Evolutionary conservation across 1,284 basidiomycete genomes (phyloP).

Genomic region (Trichosporon ovoides): DNA sequence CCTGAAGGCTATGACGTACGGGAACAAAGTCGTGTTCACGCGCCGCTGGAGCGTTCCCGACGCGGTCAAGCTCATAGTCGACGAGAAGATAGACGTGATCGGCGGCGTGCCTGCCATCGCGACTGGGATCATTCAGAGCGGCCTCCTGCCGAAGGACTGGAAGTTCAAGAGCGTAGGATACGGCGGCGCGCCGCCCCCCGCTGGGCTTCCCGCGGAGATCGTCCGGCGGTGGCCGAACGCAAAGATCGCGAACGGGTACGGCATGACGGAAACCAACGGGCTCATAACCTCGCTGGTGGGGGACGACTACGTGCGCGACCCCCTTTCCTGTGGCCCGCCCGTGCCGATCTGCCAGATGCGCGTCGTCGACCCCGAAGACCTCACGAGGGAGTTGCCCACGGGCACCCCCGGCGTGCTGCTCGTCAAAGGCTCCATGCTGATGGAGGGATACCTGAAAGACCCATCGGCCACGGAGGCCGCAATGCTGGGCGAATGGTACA

Average conservation of each 20-base stretch:
- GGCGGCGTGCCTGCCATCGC: conserved; percentile 44
- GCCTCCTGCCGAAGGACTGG: conserved; percentile 11
- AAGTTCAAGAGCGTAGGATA: conserved; percentile 37
- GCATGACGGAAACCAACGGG: conserved; percentile 44
- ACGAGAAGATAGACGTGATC: conserved; percentile 33
- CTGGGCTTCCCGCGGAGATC: conserved; percentile 31
- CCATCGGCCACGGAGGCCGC: conserved; percentile 14
- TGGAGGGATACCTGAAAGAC: conserved; percentile 38
- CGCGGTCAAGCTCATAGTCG: conserved; percentile 31
- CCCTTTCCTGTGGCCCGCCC: conserved; percentile 22
- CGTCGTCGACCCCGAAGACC: conserved; percentile 30
- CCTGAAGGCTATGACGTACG: conserved; percentile 32
- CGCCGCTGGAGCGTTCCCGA: conserved; percentile 31
- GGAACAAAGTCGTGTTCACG: conserved; percentile 37
- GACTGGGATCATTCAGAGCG: conserved; percentile 22
- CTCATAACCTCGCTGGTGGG: conserved; percentile 36
- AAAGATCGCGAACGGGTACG: conserved; percentile 32
- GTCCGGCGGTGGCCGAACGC: conserved; percentile 31
- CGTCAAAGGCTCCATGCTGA: conserved; percentile 35
- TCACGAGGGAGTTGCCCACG: conserved; percentile 10
- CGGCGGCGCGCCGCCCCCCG: conserved; percentile 42
- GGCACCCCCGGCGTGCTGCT: conserved; percentile 31
- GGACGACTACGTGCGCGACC: conserved; percentile 29
- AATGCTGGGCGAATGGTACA: conserved; percentile 36
- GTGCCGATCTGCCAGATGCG: conserved; percentile 35